A percentile compares a stretch with the other conserved stretches of the same genome.
phyloP scores from a whole-genome alignment of 139 green algal genomes.

The Spirogloea muscicola region DNA sequence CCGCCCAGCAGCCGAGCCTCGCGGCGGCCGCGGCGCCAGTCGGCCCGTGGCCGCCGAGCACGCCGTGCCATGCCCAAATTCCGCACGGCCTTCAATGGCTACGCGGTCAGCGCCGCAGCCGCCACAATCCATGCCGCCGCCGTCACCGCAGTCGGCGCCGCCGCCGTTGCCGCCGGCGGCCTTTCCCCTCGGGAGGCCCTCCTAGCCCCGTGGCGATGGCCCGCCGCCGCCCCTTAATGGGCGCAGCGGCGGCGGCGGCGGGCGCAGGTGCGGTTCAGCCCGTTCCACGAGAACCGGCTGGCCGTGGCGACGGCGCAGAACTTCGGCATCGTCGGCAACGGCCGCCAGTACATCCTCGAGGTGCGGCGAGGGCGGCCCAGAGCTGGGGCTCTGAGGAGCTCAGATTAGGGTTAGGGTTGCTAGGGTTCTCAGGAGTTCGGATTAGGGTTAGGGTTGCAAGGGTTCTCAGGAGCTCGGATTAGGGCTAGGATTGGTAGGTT shows the following conservation, averaged over 20 bases:
- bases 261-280: conserved; percentile 81
- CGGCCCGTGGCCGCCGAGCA: no score
- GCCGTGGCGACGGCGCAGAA: conserved; percentile 93
- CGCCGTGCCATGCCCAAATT: conserved; percentile 37
- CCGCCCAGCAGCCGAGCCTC: no score
- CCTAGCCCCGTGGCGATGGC: not conserved
- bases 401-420: no score
- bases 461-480: no score
- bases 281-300: conserved; percentile 76
- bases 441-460: no score
- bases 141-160: not conserved
- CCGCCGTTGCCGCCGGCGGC: not conserved
- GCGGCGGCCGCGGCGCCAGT: no score
- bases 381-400: no score
- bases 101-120: conserved; percentile 6
- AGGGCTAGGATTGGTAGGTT: no score
- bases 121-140: not conserved
- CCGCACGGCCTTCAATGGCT: conserved; percentile 41
- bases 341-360: conserved; percentile 83
- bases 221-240: not conserved
- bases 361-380: no score
- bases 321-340: conserved; percentile 98
- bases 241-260: no score
- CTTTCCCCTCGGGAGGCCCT: not conserved
- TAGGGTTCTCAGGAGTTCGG: no score